Evolutionary conservation across 257 asterid genomes (phyloP).

Genomic region (Linaria vulgaris): DNA sequence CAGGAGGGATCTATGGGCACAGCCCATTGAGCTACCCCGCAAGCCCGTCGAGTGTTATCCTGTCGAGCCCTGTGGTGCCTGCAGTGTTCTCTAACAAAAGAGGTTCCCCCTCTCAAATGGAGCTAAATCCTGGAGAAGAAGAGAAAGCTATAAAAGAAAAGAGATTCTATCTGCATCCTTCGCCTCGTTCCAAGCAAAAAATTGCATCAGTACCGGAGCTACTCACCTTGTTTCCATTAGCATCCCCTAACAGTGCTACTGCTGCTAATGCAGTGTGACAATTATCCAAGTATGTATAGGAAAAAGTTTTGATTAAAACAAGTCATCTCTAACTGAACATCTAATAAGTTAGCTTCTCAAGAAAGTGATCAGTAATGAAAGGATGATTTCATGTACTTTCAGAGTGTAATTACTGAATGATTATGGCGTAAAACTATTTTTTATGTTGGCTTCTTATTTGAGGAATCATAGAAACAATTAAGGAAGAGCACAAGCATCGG

Average conservation of each 20-base stretch:
- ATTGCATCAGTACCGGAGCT: constrained; percentile 33
- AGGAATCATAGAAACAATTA: too few species aligned
- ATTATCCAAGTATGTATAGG: too few species aligned
- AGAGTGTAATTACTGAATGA: too few species aligned
- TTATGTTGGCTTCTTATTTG: too few species aligned
- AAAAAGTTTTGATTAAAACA: too few species aligned
- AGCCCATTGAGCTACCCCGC: neutral
- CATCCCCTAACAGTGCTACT: constrained; percentile 20
- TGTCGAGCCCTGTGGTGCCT: constrained; percentile 13
- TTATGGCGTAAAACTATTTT: too few species aligned
- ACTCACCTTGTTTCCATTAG: constrained; percentile 40
- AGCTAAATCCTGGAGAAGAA: constrained; percentile 26
- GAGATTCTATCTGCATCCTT: constrained; percentile 34
- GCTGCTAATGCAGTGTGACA: neutral
- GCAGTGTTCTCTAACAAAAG: constrained; percentile 23
- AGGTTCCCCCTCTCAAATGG: constrained; percentile 21
- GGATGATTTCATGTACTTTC: too few species aligned
- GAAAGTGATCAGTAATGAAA: too few species aligned
- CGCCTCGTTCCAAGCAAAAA: constrained; percentile 30
- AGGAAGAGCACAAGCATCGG: too few species aligned
- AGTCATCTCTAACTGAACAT: too few species aligned
- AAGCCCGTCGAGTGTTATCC: constrained; percentile 25
- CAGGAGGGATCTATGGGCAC: neutral
- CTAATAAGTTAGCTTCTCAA: too few species aligned
- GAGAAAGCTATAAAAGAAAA: constrained; percentile 39